Conservation (phyloP, 345 rosid species). For the Rubroshorea leprosula region DNA sequence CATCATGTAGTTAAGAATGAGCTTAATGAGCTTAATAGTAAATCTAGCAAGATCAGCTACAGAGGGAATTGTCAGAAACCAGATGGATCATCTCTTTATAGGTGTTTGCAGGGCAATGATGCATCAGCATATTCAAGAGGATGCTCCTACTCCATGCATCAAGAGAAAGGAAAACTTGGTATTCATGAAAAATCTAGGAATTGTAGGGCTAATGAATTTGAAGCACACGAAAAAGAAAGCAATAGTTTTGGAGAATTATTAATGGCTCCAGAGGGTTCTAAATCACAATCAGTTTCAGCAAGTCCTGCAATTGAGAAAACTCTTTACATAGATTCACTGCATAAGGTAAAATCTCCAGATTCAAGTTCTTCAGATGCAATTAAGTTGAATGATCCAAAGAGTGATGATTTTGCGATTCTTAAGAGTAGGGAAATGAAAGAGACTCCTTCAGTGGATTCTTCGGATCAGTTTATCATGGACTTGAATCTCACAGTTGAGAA, state of each 20-base stretch:
- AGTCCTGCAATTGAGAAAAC: constrained; percentile 60
- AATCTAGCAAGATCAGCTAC: constrained; percentile 9
- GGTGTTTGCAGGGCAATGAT: constrained; percentile 26
- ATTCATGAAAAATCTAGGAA: constrained; percentile 22
- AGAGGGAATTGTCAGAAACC: constrained; percentile 14
- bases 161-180: constrained; percentile 18
- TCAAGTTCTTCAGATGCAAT: constrained; percentile 24
- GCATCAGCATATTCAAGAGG: constrained; percentile 5
- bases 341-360: constrained; percentile 24
- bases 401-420: constrained; percentile 12
- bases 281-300: constrained; percentile 34
- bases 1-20: constrained; percentile 25
- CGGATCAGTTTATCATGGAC: constrained; percentile 24
- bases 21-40: constrained; percentile 18
- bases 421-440: constrained; percentile 29
- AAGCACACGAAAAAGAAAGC: constrained; percentile 18
- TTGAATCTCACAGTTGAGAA: constrained; percentile 8
- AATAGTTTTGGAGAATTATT: constrained; percentile 38
- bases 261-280: constrained; percentile 44
- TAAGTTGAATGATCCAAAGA: constrained; percentile 3
- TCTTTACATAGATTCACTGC: constrained; percentile 64
- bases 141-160: constrained; percentile 7
- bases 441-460: constrained; percentile 20
- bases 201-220: constrained; percentile 11
- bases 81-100: constrained; percentile 28